Base-by-base conservation (phyloP, 257 asterid genomes). In the Sherardia arvensis region DNA sequence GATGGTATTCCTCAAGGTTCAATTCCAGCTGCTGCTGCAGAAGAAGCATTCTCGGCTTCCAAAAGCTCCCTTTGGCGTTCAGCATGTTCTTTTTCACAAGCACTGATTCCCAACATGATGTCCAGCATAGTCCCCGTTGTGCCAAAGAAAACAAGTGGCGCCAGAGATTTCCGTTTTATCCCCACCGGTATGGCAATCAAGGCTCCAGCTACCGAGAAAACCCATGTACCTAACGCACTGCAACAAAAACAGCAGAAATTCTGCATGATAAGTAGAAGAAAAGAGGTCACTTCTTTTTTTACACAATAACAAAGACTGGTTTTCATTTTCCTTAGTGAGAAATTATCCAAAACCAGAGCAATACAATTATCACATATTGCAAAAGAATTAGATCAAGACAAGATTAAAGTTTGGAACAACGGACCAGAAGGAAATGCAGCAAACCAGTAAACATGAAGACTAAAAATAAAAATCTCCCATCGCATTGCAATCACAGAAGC, bases 111-210 rank as follows among this genome's bases (percentile, higher is more conserved):
- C 99, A 92, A 81, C 49, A 92, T 85, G 68, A 92, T 89, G 66
- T 89, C 97, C 11, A 92, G 93, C 99, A 92, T 89, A 54, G 99
- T 89, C 4, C 99, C 97, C 1, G 99, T 89, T 25, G 99, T 89
- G 66, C 99, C 99, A 49, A 92, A 87, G 78, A 89, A 92, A 40
- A 92, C 99, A 0, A 89, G 95, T 53, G 99, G 99, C 8, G 84
- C 85, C 78, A 88, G 68, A 3, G 95, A 85, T 77, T 91, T 91
- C 29, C 91, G 80, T 66, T 91, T 89, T 51, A 89, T 92, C 36
- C 99, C 99, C 67, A 92, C 87, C 0, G 99, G 99, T 70, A 92
- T 92, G 4, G 99, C 97, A 9, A 87, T 77, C 79, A 92, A 64
- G 51, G 99, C 97, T 43, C 99, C 97, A 7, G 83, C 93, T 27